phyloP scores from a whole-genome alignment of 208 protist genomes.

The Naegleria lovaniensis region DNA sequence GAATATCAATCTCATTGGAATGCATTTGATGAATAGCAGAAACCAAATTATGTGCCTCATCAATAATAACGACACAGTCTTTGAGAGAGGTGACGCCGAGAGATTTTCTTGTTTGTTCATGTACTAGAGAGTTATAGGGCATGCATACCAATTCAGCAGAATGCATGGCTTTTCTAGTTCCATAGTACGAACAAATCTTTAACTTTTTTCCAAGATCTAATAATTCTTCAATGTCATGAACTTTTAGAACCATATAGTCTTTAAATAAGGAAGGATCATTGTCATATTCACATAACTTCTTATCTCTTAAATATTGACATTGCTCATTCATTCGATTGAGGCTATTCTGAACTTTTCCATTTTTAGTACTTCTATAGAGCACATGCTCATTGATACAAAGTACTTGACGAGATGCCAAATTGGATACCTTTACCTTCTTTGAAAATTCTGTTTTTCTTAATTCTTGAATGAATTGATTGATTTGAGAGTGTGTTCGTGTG shows the following conservation, averaged over 20 bases:
- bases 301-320: slow-evolving; percentile 75
- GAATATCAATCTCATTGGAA: slow-evolving; percentile 45
- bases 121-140: slow-evolving; percentile 34
- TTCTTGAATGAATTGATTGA: slow-evolving; percentile 81
- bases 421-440: slow-evolving; percentile 52
- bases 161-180: slow-evolving; percentile 27
- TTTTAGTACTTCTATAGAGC: neutral
- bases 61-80: slow-evolving; percentile 77
- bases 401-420: slow-evolving; percentile 75
- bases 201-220: slow-evolving; percentile 33
- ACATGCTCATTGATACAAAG: slow-evolving; percentile 75
- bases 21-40: slow-evolving; percentile 78
- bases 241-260: slow-evolving; percentile 24
- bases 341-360: slow-evolving; percentile 40
- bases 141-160: slow-evolving; percentile 17
- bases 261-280: slow-evolving; percentile 30
- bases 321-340: slow-evolving; percentile 72
- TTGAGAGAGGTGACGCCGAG: slow-evolving; percentile 46
- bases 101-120: slow-evolving; percentile 41
- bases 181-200: slow-evolving; percentile 38
- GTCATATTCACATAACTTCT: slow-evolving; percentile 39
- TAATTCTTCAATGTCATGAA: slow-evolving; percentile 57
- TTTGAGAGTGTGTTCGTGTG: slow-evolving; percentile 87
- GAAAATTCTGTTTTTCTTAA: slow-evolving; percentile 70
- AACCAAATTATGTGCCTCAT: slow-evolving; percentile 91